Evolutionary conservation across 768 basidiomycete species (phyloP), one percentile per base, ranked within the genome.

Genomic region (Boletus huronensis): DNA sequence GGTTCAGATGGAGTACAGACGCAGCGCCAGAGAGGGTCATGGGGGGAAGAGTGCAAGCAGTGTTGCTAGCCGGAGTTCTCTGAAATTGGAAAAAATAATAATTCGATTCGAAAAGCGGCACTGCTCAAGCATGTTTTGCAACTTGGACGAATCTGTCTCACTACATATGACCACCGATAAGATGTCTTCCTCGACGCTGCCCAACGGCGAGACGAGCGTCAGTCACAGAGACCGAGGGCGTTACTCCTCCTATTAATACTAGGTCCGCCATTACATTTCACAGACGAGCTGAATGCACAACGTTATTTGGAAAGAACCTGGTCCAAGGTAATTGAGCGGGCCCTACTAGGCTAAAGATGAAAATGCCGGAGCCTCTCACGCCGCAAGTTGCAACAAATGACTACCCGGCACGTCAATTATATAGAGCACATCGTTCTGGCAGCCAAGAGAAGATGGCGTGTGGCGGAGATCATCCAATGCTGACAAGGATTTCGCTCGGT

Each of bases 21-120:
- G 50, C 45, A 54, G 53, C 42, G 44, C 48, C 16, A 14, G 39
- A 26, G 43, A 54, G 32, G 57, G 58, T 55, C 66, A 64, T 70
- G 68, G 48, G 52, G 56, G 62, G 53, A 65, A 39, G 63, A 67
- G 55, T 56, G 48, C 54, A 69, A 70, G 63, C 59, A 64, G 60
- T 57, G 50, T 66, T 60, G 39, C 49, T 60, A 68, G 60, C 64
- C 62, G 59, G 64, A 58, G 57, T 70, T 65, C 55, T 58, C 54
- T 68, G 58, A 62, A 68, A 68, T 63, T 62, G 52, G 41, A 60
- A 64, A 63, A 58, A 58, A 61, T 60, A 69, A 67, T 61, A 69
- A 65, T 70, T 68, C 67, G 53, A 53, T 55, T 70, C 59, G 58
- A 63, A 70, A 68, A 58, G 55, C 50, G 34, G 54, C 45, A 39